Percentiles rank a stretch among this genome's conserved stretches.
These are phyloP conservation scores for Lachancea quebecensis DNA, from an alignment of 805 yeast genomes.

Conservation along the genomic window DNA sequence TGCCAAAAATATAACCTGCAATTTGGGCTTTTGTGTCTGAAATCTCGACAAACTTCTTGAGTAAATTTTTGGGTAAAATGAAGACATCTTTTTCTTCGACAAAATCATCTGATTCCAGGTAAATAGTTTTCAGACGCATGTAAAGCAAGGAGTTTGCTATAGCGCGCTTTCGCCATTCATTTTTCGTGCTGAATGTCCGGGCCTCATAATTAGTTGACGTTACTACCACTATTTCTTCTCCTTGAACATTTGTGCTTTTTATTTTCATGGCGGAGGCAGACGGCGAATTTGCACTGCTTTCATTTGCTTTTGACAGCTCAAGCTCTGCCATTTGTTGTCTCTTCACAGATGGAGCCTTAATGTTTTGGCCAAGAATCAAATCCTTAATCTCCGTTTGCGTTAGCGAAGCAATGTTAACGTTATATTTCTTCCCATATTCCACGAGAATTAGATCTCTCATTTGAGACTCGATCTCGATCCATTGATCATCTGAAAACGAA, in stretches of 20 bases:
- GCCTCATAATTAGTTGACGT: constrained; percentile 88
- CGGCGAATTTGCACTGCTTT: constrained; percentile 35
- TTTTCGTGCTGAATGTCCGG: constrained; percentile 69
- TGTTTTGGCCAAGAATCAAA: constrained; percentile 88
- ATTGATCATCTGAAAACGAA: constrained; percentile 74
- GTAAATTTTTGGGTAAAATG: constrained; percentile 74
- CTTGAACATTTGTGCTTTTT: constrained; percentile 83
- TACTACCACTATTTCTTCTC: constrained; percentile 91
- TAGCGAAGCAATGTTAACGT: constrained; percentile 76
- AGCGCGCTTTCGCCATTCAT: constrained; percentile 89
- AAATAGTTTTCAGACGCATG: constrained; percentile 67
- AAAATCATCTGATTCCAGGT: constrained; percentile 62
- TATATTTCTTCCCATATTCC: constrained; percentile 80
- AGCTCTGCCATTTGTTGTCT: constrained; percentile 80
- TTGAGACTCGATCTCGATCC: constrained; percentile 85
- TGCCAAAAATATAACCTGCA: constrained; percentile 75
- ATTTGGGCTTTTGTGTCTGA: constrained; percentile 78
- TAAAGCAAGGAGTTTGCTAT: constrained; percentile 68
- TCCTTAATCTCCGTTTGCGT: constrained; percentile 94
- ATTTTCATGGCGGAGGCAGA: constrained; percentile 74
- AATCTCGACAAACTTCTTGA: constrained; percentile 69
- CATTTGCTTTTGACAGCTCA: constrained; percentile 43
- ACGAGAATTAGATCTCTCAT: constrained; percentile 78
- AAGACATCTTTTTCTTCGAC: constrained; percentile 55
- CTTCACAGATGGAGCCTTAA: constrained; percentile 80